A percentile compares a stretch with the other conserved stretches of the same genome.
Conservation (phyloP, 352 stramenopile genomes). For the Elongisporangium anandrum region DNA sequence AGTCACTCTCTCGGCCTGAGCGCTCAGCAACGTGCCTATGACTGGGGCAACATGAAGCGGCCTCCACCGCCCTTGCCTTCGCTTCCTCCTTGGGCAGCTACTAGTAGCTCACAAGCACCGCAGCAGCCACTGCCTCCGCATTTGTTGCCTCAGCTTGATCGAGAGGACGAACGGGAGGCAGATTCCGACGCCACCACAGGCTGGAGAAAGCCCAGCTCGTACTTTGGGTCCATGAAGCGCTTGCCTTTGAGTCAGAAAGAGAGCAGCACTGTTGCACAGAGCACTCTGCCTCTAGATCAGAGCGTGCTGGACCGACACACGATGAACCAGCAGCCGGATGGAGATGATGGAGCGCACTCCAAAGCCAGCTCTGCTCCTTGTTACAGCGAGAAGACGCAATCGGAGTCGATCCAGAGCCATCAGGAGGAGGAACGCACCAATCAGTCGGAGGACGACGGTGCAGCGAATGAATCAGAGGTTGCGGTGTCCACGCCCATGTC, state of each 20-base stretch:
- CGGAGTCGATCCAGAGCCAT: constrained; percentile 6
- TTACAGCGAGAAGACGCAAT: not conserved
- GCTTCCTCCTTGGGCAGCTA: constrained; percentile 40
- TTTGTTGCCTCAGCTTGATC: constrained; percentile 9
- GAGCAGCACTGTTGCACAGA: constrained; percentile 7
- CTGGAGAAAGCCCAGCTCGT: constrained; percentile 44
- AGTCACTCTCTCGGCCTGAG: constrained; percentile 7
- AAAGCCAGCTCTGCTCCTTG: not conserved
- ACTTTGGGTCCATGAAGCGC: constrained; percentile 50
- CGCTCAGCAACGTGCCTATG: constrained; percentile 10
- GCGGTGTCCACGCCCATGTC: constrained; percentile 5
- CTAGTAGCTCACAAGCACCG: constrained; percentile 1
- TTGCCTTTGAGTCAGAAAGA: constrained; percentile 10
- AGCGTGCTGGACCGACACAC: not conserved
- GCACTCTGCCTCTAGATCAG: not conserved
- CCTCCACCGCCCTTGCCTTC: constrained; percentile 34
- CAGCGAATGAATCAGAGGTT: constrained; percentile 22
- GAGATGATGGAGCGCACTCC: constrained; percentile 4
- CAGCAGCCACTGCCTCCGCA: not conserved
- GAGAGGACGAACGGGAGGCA: constrained; percentile 8
- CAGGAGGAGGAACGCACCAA: constrained; percentile 3
- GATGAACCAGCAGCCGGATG: constrained; percentile 23
- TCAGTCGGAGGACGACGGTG: constrained; percentile 10
- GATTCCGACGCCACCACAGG: constrained; percentile 7
- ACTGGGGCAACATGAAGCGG: constrained; percentile 19